phyloP scores from a whole-genome alignment of 192 early-diverging fungal species.

The Coemansia biformis region DNA sequence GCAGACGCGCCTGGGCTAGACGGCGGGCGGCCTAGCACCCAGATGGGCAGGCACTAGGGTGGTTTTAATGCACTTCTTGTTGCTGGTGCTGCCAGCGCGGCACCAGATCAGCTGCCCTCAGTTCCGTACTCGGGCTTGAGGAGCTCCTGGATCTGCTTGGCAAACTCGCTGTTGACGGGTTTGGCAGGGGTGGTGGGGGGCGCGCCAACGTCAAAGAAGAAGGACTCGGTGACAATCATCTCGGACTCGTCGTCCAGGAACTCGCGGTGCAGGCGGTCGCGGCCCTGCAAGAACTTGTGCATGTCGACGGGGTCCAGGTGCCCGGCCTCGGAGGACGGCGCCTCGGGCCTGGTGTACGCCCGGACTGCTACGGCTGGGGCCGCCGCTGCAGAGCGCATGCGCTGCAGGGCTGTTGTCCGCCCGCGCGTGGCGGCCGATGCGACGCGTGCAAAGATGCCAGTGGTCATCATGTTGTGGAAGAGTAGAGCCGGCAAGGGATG shows the following conservation, averaged over 20 bases:
- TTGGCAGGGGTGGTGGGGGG: constrained; percentile 4
- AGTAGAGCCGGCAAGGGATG: too few species aligned
- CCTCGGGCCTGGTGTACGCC: constrained; percentile 20
- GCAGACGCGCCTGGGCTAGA: too few species aligned
- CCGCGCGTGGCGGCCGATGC: too few species aligned
- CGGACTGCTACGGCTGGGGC: not conserved
- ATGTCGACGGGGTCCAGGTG: constrained; percentile 33
- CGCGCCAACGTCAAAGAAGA: constrained; percentile 5
- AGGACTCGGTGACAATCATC: constrained; percentile 28
- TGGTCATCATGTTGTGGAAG: too few species aligned
- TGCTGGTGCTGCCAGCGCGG: too few species aligned
- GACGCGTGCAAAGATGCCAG: too few species aligned
- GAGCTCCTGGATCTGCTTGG: constrained; percentile 37
- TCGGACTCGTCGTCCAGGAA: constrained; percentile 36
- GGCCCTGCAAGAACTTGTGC: constrained; percentile 31
- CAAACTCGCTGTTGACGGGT: constrained; percentile 39
- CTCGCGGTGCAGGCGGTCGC: constrained; percentile 21
- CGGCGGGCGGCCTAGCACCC: too few species aligned
- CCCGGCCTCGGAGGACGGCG: constrained; percentile 9
- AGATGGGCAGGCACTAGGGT: too few species aligned
- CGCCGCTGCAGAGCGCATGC: not conserved
- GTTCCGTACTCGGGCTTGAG: constrained; percentile 28
- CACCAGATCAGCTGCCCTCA: constrained; percentile 5
- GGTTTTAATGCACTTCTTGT: too few species aligned
- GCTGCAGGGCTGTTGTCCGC: not conserved